Conservation (phyloP, 768 basidiomycete genomes). For the Rhodotorula kratochvilovae region DNA sequence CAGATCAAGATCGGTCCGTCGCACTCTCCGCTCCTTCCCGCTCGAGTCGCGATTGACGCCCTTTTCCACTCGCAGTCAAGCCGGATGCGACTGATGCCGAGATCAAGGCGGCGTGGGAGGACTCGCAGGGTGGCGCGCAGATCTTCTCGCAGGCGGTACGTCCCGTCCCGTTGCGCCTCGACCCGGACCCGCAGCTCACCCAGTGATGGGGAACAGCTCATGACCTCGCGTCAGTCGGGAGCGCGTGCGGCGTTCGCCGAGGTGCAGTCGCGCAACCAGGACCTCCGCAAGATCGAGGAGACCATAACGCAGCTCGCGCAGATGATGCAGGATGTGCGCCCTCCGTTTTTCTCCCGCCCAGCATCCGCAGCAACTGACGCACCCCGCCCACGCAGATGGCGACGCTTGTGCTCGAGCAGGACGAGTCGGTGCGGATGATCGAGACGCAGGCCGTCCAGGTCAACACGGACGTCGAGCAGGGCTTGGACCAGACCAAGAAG, state of each 20-base stretch:
- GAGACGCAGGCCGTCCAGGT: constrained; percentile 62
- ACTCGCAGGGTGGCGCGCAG: constrained; percentile 35
- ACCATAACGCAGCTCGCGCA: constrained; percentile 85
- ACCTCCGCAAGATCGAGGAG: constrained; percentile 75
- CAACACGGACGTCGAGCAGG: constrained; percentile 59
- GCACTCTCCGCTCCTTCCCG: background rate
- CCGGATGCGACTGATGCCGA: constrained; percentile 44
- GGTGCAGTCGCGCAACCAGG: constrained; percentile 81
- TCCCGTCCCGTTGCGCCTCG: background rate
- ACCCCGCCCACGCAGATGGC: constrained; percentile 52
- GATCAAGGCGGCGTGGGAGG: constrained; percentile 41
- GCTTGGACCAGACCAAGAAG: constrained; percentile 69
- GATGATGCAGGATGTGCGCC: constrained; percentile 70
- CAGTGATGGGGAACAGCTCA: too few species aligned
- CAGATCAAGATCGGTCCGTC: constrained; percentile 51
- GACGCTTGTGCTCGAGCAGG: constrained; percentile 50
- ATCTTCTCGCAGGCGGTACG: constrained; percentile 43
- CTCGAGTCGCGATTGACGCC: too few species aligned
- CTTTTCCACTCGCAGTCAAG: constrained; percentile 31
- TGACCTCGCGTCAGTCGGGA: constrained; percentile 72
- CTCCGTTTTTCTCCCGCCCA: background rate
- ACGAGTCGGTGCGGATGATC: constrained; percentile 64
- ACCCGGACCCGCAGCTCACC: too few species aligned
- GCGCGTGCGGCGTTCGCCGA: constrained; percentile 76
- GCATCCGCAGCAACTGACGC: background rate